Evolutionary conservation across 768 basidiomycete genomes (phyloP).

Genomic region (Serendipita vermifera): DNA sequence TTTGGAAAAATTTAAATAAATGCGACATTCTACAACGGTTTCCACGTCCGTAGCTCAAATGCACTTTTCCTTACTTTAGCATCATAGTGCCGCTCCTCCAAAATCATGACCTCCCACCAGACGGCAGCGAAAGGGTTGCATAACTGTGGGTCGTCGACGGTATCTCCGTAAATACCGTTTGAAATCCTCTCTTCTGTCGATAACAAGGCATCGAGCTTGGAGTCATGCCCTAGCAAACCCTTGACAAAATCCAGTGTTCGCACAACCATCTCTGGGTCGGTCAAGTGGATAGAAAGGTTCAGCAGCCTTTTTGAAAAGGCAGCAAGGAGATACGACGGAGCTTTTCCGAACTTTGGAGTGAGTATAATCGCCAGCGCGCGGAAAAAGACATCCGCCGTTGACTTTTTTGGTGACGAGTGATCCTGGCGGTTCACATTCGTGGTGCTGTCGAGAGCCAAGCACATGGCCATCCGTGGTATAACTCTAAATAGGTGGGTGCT

Average conservation of each 20-base stretch:
- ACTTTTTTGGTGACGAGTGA: constrained; percentile 21
- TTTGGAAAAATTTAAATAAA: neutral
- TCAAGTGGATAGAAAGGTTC: constrained; percentile 54
- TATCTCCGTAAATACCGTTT: constrained; percentile 74
- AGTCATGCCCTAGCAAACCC: constrained; percentile 58
- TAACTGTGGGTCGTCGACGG: constrained; percentile 81
- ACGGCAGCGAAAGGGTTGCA: constrained; percentile 70
- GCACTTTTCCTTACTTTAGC: constrained; percentile 56
- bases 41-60: neutral
- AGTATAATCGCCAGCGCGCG: constrained; percentile 72
- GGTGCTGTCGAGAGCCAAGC: constrained; percentile 18
- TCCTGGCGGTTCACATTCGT: constrained; percentile 15
- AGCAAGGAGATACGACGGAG: constrained; percentile 57
- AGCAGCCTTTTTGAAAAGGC: constrained; percentile 93
- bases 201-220: constrained; percentile 70
- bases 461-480: constrained; percentile 59
- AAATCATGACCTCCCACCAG: constrained; percentile 65
- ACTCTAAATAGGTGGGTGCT: constrained; percentile 70
- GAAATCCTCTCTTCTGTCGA: constrained; percentile 74
- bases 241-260: constrained; percentile 63
- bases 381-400: constrained; percentile 65
- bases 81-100: constrained; percentile 46
- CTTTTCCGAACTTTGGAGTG: constrained; percentile 47
- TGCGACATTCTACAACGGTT: neutral
- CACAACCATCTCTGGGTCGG: constrained; percentile 53